These are phyloP conservation scores for Ophiosphaerella herpotricha DNA, from an alignment of 2,329 filamentous ascomycete species.

Conservation along the genomic window DNA sequence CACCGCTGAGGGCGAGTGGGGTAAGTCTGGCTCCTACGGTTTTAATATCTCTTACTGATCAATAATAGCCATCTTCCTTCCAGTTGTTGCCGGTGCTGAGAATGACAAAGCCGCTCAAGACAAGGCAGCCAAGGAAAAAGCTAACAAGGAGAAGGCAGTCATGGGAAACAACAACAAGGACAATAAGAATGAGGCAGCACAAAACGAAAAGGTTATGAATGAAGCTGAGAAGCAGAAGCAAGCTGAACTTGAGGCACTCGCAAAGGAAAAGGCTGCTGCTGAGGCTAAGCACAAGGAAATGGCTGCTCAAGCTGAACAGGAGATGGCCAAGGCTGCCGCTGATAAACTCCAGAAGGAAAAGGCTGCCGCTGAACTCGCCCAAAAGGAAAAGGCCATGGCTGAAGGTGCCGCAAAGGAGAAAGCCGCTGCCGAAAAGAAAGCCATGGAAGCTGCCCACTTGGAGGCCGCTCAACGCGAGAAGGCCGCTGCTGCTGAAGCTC, in stretches of 20 bases:
- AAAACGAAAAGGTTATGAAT: not conserved
- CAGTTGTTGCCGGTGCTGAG: slow-evolving; percentile 10
- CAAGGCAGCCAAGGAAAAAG: no score
- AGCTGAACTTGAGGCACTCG: not conserved
- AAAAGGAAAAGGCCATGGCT: not conserved
- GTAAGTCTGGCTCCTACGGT: slow-evolving; percentile 7
- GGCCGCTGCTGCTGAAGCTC: not conserved
- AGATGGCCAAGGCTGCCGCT: not conserved
- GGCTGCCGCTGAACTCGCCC: not conserved
- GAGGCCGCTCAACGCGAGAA: not conserved
- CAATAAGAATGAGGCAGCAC: not conserved
- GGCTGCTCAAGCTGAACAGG: not conserved
- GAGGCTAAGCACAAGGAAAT: not conserved
- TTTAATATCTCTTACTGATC: not conserved
- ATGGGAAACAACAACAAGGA: no score
- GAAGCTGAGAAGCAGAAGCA: not conserved
- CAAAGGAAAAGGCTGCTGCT: not conserved
- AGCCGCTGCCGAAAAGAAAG: not conserved
- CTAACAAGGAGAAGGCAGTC: no score
- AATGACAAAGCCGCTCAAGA: not conserved
- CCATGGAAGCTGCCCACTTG: not conserved
- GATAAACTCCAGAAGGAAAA: not conserved
- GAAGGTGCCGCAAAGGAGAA: not conserved
- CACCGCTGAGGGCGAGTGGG: slow-evolving; percentile 28
- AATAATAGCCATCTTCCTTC: slow-evolving; percentile 16